A percentile compares a stretch with the other conserved stretches of the same genome.
These are phyloP conservation scores for Penicillium paxilli DNA, from an alignment of 495 filamentous ascomycete species.

Conservation along the genomic window DNA sequence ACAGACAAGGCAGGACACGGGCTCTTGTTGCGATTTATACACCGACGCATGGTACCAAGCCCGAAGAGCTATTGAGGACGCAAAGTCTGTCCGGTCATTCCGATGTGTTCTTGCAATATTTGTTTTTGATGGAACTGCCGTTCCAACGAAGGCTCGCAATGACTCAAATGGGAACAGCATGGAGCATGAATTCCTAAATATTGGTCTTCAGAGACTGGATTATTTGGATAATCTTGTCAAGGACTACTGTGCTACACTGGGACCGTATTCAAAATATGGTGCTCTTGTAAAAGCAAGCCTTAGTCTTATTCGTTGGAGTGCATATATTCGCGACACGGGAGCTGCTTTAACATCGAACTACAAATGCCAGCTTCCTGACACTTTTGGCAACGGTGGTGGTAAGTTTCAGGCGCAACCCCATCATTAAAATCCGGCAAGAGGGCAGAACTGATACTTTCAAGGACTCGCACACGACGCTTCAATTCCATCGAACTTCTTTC, in stretches of 20 bases:
- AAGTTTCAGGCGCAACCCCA: neutral
- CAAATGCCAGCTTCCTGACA: conserved; percentile 12
- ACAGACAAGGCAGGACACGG: no score
- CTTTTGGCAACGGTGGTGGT: conserved; percentile 5
- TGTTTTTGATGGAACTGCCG: conserved; percentile 23
- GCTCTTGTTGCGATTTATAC: conserved; percentile 6
- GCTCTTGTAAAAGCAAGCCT: conserved; percentile 21
- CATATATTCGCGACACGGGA: conserved; percentile 25
- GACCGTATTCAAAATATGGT: conserved; percentile 18
- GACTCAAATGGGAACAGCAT: neutral
- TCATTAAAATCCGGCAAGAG: neutral
- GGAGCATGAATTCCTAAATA: conserved; percentile 7
- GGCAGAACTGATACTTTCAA: neutral
- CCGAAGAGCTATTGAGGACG: conserved; percentile 2
- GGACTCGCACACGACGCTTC: neutral
- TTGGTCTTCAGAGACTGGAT: conserved; percentile 11
- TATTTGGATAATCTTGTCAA: conserved; percentile 14
- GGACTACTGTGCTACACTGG: conserved; percentile 17
- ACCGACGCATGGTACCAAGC: conserved; percentile 19
- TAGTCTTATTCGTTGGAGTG: conserved; percentile 22
- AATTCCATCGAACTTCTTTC: neutral
- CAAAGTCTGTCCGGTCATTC: conserved; percentile 14
- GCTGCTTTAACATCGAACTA: conserved; percentile 18
- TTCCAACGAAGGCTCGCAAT: conserved; percentile 4
- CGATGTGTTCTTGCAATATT: conserved; percentile 15